A percentile compares a stretch with the other conserved stretches of the same genome.
Conservation (phyloP, 2,329 filamentous ascomycete genomes). For the Colletotrichum gloeosporioides region DNA sequence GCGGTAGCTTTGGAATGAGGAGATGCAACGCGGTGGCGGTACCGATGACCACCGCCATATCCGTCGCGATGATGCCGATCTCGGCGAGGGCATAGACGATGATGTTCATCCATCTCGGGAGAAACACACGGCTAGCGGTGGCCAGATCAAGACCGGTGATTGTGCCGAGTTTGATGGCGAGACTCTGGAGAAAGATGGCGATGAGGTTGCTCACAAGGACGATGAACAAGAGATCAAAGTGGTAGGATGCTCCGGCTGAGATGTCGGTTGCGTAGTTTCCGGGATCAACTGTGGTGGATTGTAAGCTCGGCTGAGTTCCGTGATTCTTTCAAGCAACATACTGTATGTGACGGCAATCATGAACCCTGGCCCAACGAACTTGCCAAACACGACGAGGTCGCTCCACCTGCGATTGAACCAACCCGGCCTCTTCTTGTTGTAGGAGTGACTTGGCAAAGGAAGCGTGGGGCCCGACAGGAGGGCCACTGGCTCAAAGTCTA, state of each 20-base stretch:
- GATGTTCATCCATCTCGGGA: conserved; percentile 70
- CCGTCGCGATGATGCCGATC: conserved; percentile 72
- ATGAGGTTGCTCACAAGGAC: conserved; percentile 73
- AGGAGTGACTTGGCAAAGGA: background rate
- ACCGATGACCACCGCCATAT: conserved; percentile 76
- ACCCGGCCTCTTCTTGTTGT: background rate
- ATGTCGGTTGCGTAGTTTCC: conserved; percentile 77
- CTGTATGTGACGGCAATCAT: conserved; percentile 66
- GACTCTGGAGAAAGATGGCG: conserved; percentile 73
- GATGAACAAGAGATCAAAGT: conserved; percentile 71
- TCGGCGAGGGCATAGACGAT: conserved; percentile 68
- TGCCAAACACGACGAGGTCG: background rate
- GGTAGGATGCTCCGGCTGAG: conserved; percentile 69
- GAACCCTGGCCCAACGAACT: conserved; percentile 69
- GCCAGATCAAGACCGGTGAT: conserved; percentile 74
- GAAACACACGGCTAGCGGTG: conserved; percentile 67
- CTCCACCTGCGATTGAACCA: background rate
- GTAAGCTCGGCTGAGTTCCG: background rate
- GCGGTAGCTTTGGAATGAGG: conserved; percentile 65
- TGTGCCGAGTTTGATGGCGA: conserved; percentile 72
- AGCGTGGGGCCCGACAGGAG: background rate
- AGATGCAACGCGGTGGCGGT: conserved; percentile 74
- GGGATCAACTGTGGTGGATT: conserved; percentile 50
- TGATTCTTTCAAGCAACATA: conserved; percentile 28
- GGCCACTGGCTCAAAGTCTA: background rate